Evolutionary conservation across 1,284 basidiomycete genomes (phyloP), one percentile per base, ranked within the genome.

Genomic region (Paramarasmius palmivorus): DNA sequence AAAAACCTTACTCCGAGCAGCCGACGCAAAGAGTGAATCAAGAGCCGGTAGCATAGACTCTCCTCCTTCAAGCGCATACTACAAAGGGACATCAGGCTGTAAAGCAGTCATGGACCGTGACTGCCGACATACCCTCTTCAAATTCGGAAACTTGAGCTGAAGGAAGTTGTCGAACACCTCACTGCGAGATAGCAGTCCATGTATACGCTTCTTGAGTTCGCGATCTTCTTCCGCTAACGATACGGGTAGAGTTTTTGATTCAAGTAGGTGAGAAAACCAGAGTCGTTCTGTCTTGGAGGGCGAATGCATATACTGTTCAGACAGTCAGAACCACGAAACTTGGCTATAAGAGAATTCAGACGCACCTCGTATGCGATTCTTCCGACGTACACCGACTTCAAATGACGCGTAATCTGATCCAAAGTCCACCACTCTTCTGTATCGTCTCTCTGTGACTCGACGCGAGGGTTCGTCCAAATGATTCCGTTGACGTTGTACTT

Each of bases 41-140:
- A 95, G 74, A 0, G 91, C 92, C 0, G 91, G 88, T 17, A 95
- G 71, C 92, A 95, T 94, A 4, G 89, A 91, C 73, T 95, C 93
- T 1, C 89, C 93, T 1, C 93, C 93, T 69, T 95, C 93, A 25
- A 93, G 74, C 0, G 90, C 90, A 66, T 92, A 93, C 71, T 78
- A 19, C 3, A 41, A 12, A 34, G 15, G n/a, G 23, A 32, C 47
- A 23, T 22, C 38, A 40, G 37, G 39, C n/a, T 25, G 34, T 49
- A 32, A 26, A 47, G 25, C 8, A 48, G 17, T 23, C n/a, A 17
- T 26, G 38, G 39, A 26, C 37, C 20, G 19, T n/a, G 29, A 22
- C 52, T n/a, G 19, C 32, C 15, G 34, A 64, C 71, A 22, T 60
- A 77, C 76, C 10, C 90, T 79, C 70, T 93, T 93, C 65, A 93